Evolutionary conservation across 495 filamentous ascomycete species (phyloP).

Genomic region (Xylaria scruposa): DNA sequence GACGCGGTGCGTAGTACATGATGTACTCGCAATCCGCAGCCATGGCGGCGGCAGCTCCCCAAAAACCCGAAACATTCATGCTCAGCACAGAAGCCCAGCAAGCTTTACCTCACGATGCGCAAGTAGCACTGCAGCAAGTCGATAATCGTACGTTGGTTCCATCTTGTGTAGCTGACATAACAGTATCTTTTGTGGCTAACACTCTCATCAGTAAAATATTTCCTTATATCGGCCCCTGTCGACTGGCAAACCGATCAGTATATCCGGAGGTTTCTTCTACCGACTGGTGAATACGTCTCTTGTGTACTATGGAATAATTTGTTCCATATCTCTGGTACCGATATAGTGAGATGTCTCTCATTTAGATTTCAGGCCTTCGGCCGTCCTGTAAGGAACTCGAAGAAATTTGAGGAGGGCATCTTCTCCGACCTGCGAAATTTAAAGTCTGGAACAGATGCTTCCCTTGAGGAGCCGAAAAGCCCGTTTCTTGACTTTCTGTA

Average conservation of each 20-base stretch:
- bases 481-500: constrained; percentile 97
- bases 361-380: constrained; percentile 99
- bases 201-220: constrained; percentile 85
- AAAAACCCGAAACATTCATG: constrained; percentile 99
- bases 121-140: constrained; percentile 97
- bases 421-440: constrained; percentile 98
- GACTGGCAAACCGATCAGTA: constrained; percentile 98
- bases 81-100: constrained; percentile 95
- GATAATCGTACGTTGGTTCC: constrained; percentile 81
- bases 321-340: constrained; percentile 98
- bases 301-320: constrained; percentile 99
- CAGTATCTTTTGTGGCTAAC: neutral
- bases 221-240: constrained; percentile 96
- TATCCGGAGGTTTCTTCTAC: constrained; percentile 91
- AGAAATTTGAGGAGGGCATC: constrained; percentile 99
- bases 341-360: constrained; percentile 97
- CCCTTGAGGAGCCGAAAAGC: constrained; percentile 98
- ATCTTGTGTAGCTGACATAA: constrained; percentile 32
- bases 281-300: constrained; percentile 97
- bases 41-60: constrained; percentile 57
- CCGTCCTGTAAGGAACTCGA: constrained; percentile 97
- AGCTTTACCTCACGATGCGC: constrained; percentile 91
- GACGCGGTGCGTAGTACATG: constrained; percentile 35
- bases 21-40: constrained; percentile 63
- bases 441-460: constrained; percentile 98